These are phyloP conservation scores for Heterobasidion parviporum DNA, from an alignment of 1,284 basidiomycete species.

Conservation along the genomic window DNA sequence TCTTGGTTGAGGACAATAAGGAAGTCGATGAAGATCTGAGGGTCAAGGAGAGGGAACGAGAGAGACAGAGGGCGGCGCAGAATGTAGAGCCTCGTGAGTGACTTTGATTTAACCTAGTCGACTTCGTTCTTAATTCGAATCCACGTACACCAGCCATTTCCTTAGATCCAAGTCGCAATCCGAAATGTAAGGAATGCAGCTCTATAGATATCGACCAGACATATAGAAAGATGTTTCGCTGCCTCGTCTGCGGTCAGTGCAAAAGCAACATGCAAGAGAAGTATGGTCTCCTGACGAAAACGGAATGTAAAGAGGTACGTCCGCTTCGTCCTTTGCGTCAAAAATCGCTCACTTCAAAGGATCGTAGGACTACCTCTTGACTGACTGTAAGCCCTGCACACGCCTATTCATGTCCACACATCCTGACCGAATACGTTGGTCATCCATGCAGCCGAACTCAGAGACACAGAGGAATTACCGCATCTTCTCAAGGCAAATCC, in stretches of 20 bases:
- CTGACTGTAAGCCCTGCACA: conserved; percentile 55
- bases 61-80: conserved; percentile 60
- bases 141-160: conserved; percentile 41
- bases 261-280: conserved; percentile 85
- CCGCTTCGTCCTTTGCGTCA: no score
- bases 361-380: conserved; percentile 78
- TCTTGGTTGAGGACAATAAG: conserved; percentile 78
- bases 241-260: conserved; percentile 84
- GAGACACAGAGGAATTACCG: conserved; percentile 86
- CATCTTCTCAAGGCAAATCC: conserved; percentile 96
- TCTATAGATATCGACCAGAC: conserved; percentile 82
- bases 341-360: background rate
- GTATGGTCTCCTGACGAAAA: conserved; percentile 95
- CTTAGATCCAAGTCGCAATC: conserved; percentile 63
- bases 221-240: conserved; percentile 74
- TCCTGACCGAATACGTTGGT: background rate
- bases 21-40: conserved; percentile 60
- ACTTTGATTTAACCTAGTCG: conserved; percentile 3
- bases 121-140: background rate
- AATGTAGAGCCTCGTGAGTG: conserved; percentile 62
- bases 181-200: conserved; percentile 77
- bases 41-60: conserved; percentile 70
- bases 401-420: background rate
- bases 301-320: conserved; percentile 91
- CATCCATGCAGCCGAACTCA: conserved; percentile 66